phyloP scores from a whole-genome alignment of 208 protist genomes.

The Naegleria lovaniensis region DNA sequence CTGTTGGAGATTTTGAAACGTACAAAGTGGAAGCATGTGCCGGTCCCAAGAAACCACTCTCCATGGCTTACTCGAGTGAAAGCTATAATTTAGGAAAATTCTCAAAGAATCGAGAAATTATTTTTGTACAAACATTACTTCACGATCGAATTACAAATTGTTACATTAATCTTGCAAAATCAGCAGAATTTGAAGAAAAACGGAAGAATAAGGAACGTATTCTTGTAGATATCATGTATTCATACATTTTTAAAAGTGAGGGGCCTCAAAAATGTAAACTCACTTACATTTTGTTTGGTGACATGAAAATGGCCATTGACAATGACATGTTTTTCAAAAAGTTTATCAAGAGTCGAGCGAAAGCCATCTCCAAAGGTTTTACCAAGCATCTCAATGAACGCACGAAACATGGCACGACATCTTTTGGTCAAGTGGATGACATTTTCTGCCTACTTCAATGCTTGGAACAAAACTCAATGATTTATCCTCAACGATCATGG shows the following conservation, averaged over 20 bases:
- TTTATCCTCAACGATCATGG: not conserved
- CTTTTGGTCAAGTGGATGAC: not conserved
- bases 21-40: not conserved
- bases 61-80: not conserved
- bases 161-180: not conserved
- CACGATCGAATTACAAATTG: not conserved
- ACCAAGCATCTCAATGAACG: not conserved
- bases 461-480: not conserved
- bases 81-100: not conserved
- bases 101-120: not conserved
- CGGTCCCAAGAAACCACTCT: not conserved
- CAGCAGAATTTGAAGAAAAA: not conserved
- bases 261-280: not conserved
- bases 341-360: not conserved
- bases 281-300: not conserved
- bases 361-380: not conserved
- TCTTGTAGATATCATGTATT: not conserved
- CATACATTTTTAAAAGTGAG: not conserved
- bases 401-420: not conserved
- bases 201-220: not conserved
- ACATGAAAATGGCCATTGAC: not conserved
- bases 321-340: not conserved
- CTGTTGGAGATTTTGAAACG: not conserved
- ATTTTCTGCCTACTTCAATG: not conserved
- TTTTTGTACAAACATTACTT: not conserved